Conservation (phyloP, 2,329 filamentous ascomycete genomes). For the Botrytis medusae region DNA sequence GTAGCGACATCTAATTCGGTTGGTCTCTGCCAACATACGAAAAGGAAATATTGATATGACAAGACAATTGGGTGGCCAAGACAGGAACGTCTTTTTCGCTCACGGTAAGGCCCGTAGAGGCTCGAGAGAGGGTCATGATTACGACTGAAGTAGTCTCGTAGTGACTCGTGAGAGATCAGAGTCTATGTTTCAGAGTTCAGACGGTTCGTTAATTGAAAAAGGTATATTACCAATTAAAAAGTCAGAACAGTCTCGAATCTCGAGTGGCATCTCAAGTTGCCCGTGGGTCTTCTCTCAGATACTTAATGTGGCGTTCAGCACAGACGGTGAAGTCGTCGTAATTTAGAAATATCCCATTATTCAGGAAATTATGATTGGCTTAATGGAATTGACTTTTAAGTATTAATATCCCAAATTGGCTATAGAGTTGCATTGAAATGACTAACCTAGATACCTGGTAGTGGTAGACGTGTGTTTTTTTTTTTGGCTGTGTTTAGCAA, state of each 20-base stretch:
- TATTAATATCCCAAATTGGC: background rate
- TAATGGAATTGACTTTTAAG: background rate
- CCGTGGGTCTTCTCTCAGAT: slow-evolving; percentile 1
- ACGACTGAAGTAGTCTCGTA: background rate
- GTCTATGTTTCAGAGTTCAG: slow-evolving; percentile 2
- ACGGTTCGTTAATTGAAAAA: background rate
- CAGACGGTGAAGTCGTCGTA: slow-evolving; percentile 13
- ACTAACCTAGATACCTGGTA: background rate
- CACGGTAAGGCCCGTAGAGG: background rate
- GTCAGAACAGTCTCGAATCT: slow-evolving; percentile 3
- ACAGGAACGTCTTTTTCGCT: background rate
- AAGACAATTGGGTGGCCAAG: background rate
- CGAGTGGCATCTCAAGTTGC: background rate
- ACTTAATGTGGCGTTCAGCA: slow-evolving; percentile 11
- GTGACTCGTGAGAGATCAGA: slow-evolving; percentile 9
- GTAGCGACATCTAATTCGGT: slow-evolving; percentile 7
- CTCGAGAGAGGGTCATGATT: background rate
- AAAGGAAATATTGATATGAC: background rate
- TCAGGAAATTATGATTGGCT: slow-evolving; percentile 1
- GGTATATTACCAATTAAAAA: background rate
- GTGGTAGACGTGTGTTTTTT: background rate
- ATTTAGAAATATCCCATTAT: slow-evolving; percentile 5
- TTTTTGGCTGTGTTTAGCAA: background rate
- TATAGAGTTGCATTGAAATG: slow-evolving; percentile 5
- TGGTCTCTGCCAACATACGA: background rate